Base-by-base conservation (phyloP, 1,284 basidiomycete species). In the Leccinum fuscescens region DNA sequence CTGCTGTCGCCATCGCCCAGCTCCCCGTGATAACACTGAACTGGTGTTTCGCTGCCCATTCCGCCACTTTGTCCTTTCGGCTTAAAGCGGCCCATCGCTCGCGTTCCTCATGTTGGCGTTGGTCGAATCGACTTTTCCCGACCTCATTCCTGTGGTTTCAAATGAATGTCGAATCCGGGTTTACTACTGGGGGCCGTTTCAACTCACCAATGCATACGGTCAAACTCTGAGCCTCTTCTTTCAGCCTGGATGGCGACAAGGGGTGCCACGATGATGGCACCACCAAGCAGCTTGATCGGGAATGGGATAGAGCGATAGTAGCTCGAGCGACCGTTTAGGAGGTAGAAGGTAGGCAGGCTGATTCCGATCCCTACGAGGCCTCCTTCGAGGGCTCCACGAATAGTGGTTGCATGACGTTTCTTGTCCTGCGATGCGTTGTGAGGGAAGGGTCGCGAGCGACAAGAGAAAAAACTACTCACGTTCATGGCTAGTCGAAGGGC, bases 1-100 rank as follows among this genome's bases (percentile, higher is more conserved):
- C 74, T 22, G 80, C 84, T 76, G 95, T 82, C 68, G 87, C 88
- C 3, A 82, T 76, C 1, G 89, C 89, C 94, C 94, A 96, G 56
- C 86, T 84, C 42, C 88, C 90, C 33, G 89, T 82, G 60, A 96
- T 92, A 62, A 94, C 77, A 64, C 83, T 84, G 71, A 92, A 93
- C 76, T 94, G 86, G 72, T 94, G 88, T 53, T 89, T 81, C 53
- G 78, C 80, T 5, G 88, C 84, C 85, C 89, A 93, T 66, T 94
- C 91, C 9, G 79, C 78, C 11, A 84, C 68, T 72, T 91, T 93
- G 54, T 92, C 82, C 33, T 68, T 74, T 3, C 79, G 71, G 9
- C 80, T 77, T 74, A 96, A 68, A 4, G 70, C 61, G 8, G 83
- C 80, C 93, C 92, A 93, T 64, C 80, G 74, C 50, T 75, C 72